phyloP scores from a whole-genome alignment of 768 basidiomycete species.

The Tephrocybe sp. region DNA sequence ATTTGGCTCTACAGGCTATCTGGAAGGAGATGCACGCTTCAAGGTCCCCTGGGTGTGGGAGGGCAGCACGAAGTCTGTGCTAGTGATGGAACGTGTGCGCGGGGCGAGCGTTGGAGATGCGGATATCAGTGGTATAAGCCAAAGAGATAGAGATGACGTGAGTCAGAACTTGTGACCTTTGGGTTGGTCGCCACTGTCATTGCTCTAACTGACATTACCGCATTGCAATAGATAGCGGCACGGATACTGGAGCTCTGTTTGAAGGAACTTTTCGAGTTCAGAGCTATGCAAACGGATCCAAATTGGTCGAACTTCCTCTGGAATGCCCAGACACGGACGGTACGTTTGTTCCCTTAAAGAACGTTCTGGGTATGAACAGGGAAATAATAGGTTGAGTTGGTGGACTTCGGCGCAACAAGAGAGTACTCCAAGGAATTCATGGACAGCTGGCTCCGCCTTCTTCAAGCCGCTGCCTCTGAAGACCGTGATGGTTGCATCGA shows the following conservation, averaged over 20 bases:
- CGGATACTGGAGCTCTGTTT: constrained; percentile 85
- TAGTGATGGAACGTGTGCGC: constrained; percentile 86
- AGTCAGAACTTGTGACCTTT: constrained; percentile 10
- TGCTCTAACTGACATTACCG: neutral
- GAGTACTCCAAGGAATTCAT: constrained; percentile 86
- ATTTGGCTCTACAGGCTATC: constrained; percentile 52
- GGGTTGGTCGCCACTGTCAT: too few relatives aligned
- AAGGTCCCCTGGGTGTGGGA: constrained; percentile 87
- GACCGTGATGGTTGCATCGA: constrained; percentile 67
- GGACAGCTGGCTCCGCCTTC: constrained; percentile 81
- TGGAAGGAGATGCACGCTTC: constrained; percentile 67
- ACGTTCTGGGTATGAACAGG: neutral
- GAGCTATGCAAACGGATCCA: constrained; percentile 97
- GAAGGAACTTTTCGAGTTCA: constrained; percentile 86
- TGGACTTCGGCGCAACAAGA: constrained; percentile 96
- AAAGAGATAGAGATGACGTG: constrained; percentile 75
- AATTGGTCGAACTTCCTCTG: constrained; percentile 99
- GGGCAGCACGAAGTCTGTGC: constrained; percentile 75
- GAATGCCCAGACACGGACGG: constrained; percentile 66
- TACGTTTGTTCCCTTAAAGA: constrained; percentile 20
- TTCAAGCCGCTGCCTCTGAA: constrained; percentile 73
- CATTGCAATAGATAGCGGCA: constrained; percentile 73
- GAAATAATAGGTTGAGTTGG: constrained; percentile 65
- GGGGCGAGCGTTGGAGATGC: constrained; percentile 81
- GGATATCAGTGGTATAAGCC: constrained; percentile 51